These are phyloP conservation scores for Cyberlindnera mrakii DNA, from an alignment of 805 yeast genomes.

Conservation along the genomic window DNA sequence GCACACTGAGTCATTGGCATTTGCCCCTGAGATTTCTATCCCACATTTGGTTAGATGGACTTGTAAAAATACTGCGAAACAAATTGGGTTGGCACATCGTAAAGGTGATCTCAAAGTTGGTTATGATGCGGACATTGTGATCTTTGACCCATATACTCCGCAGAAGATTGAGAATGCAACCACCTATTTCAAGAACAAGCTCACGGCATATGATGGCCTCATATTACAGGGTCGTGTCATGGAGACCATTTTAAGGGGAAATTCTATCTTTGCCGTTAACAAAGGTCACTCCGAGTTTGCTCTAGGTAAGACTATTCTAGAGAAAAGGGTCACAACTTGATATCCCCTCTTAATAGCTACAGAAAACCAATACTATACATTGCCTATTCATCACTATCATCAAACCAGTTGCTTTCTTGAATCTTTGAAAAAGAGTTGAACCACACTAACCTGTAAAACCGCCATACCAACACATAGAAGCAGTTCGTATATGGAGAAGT, in stretches of 20 bases:
- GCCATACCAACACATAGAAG: conserved; percentile 72
- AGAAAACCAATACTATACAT: background rate
- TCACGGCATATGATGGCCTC: conserved; percentile 81
- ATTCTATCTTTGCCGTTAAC: conserved; percentile 50
- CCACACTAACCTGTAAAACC: conserved; percentile 56
- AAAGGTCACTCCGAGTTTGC: conserved; percentile 52
- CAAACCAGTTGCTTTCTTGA: conserved; percentile 50
- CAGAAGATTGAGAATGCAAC: conserved; percentile 47
- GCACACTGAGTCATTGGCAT: conserved; percentile 64
- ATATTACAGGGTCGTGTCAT: conserved; percentile 65
- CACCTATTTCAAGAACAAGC: conserved; percentile 74
- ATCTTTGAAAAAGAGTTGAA: conserved; percentile 66
- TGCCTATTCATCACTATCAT: background rate
- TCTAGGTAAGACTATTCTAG: conserved; percentile 54
- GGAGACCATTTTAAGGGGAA: conserved; percentile 78
- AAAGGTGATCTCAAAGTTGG: conserved; percentile 76
- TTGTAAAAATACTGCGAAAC: conserved; percentile 74
- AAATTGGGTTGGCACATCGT: conserved; percentile 65
- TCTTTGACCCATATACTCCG: conserved; percentile 60
- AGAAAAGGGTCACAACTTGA: conserved; percentile 38
- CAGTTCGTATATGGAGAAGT: conserved; percentile 70
- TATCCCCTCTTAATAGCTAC: background rate
- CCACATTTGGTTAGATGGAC: conserved; percentile 76
- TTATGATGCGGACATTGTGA: conserved; percentile 80
- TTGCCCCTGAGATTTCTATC: conserved; percentile 45